Conservation (phyloP, 345 rosid species). For the Aquilaria yunnanensis region DNA sequence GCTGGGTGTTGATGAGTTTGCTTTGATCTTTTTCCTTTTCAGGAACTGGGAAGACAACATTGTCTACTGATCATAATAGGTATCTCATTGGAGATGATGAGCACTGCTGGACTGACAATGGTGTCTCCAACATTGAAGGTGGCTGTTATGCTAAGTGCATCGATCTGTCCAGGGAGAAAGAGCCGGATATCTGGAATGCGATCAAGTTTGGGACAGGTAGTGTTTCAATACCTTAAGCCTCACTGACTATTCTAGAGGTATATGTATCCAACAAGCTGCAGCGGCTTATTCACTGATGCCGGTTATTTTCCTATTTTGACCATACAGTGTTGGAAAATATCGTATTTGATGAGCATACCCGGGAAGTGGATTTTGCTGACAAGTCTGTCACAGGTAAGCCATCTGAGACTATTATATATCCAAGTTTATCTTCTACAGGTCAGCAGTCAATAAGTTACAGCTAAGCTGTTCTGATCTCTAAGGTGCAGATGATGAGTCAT, state of each 20-base stretch:
- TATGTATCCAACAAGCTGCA: background rate
- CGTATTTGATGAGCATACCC: conserved; percentile 87
- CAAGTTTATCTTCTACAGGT: too few relatives aligned
- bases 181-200: conserved; percentile 96
- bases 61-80: conserved; percentile 94
- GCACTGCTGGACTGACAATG: conserved; percentile 89
- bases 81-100: conserved; percentile 95
- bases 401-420: background rate
- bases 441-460: too few relatives aligned
- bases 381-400: conserved; percentile 77
- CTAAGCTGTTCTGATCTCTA: background rate
- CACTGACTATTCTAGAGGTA: background rate
- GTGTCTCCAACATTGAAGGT: conserved; percentile 98
- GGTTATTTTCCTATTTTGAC: background rate
- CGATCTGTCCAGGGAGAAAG: conserved; percentile 88
- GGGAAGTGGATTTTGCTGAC: conserved; percentile 86
- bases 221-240: background rate
- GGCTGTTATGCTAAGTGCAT: conserved; percentile 98
- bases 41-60: conserved; percentile 89
- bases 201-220: conserved; percentile 93
- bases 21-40: conserved; percentile 13
- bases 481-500: too few relatives aligned
- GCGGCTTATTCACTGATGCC: conserved; percentile 1
- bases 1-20: conserved; percentile 7
- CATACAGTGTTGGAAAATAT: conserved; percentile 83